phyloP scores from a whole-genome alignment of 78 protist genomes.

The Dictyostelium firmibasis region DNA sequence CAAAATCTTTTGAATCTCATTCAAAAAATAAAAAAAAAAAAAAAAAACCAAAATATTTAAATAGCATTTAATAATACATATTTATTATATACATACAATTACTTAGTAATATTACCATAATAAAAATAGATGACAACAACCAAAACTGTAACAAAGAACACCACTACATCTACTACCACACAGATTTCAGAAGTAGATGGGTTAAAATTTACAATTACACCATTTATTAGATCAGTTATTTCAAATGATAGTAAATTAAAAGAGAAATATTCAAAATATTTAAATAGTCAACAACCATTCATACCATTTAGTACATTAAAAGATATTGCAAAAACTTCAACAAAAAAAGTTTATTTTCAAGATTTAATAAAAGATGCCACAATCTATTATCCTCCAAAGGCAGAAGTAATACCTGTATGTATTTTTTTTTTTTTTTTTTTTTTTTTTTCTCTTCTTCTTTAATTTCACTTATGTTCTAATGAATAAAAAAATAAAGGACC shows the following conservation, averaged over 20 bases:
- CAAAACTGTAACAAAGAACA: background rate
- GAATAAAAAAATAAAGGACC: background rate
- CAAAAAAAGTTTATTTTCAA: constrained; percentile 19
- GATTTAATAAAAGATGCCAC: constrained; percentile 55
- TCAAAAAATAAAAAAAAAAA: background rate
- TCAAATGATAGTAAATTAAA: background rate
- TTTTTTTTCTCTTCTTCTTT: background rate
- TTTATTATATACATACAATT: too few relatives aligned
- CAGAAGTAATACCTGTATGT: constrained; percentile 10
- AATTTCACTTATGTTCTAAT: background rate
- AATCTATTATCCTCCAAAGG: constrained; percentile 50
- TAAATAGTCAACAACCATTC: background rate
- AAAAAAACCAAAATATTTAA: background rate
- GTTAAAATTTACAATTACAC: constrained; percentile 10
- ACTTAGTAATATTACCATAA: too few relatives aligned
- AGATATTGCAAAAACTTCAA: background rate
- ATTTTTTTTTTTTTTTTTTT: background rate
- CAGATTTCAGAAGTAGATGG: background rate
- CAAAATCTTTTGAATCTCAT: background rate
- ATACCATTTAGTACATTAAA: background rate
- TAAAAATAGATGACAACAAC: background rate
- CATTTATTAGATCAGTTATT: background rate
- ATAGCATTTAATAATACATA: background rate
- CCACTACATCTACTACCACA: background rate
- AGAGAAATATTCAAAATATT: background rate